Percentiles rank a stretch among this genome's conserved stretches.
phyloP scores from a whole-genome alignment of 441 rosid species.

The Populus tomentosa region DNA sequence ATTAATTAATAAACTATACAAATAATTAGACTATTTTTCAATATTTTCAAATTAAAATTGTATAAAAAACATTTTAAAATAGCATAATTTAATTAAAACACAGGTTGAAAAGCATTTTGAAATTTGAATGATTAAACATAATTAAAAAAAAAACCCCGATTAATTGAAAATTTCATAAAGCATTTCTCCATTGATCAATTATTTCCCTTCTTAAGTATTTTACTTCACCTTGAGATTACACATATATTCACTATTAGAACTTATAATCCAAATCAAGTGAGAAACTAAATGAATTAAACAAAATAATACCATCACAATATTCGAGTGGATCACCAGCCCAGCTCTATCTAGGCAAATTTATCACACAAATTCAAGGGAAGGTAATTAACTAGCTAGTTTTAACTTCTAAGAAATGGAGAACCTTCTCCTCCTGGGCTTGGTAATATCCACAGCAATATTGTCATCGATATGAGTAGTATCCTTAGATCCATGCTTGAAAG shows the following conservation, averaged over 20 bases:
- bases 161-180: too few species aligned
- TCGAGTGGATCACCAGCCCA: neutral
- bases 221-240: neutral
- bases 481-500: conserved; percentile 71
- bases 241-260: too few species aligned
- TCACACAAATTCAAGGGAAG: neutral
- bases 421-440: neutral
- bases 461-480: conserved; percentile 39
- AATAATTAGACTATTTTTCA: too few species aligned
- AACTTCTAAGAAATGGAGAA: neutral
- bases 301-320: neutral
- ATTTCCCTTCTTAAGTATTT: neutral
- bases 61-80: too few species aligned
- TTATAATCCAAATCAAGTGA: neutral
- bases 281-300: neutral
- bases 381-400: neutral
- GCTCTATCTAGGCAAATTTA: neutral
- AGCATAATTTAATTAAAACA: too few species aligned
- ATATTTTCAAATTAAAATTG: too few species aligned
- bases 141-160: neutral
- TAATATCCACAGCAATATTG: neutral
- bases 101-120: too few species aligned
- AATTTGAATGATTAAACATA: too few species aligned
- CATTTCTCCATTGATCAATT: too few species aligned
- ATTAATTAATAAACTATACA: too few species aligned